Conservation (phyloP, 2,329 filamentous ascomycete species). For the Ascomycota sp. region DNA sequence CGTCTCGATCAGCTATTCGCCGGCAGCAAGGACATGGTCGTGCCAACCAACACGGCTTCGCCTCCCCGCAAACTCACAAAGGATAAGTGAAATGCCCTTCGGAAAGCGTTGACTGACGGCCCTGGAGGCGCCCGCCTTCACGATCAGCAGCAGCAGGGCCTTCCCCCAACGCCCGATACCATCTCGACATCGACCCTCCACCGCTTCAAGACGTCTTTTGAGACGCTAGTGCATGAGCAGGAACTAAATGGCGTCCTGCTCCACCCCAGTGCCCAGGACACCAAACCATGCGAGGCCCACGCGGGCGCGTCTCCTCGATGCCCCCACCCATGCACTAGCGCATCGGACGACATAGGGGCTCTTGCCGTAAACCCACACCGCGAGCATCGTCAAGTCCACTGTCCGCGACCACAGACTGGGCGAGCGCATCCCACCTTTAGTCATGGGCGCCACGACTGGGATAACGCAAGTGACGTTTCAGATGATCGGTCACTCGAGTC, state of each 20-base stretch:
- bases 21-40: conserved; percentile 5
- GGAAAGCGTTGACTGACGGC: conserved; percentile 27
- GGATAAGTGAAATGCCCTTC: conserved; percentile 26
- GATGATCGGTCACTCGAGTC: conserved; percentile 22
- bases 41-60: conserved; percentile 5
- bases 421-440: conserved; percentile 21
- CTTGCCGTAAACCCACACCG: too few relatives aligned
- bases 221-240: conserved; percentile 19
- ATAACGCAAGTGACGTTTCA: conserved; percentile 21
- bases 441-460: conserved; percentile 20
- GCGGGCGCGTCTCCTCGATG: neutral
- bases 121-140: conserved; percentile 18
- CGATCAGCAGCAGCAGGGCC: conserved; percentile 19
- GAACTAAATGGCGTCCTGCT: conserved; percentile 9
- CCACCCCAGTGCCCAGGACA: conserved; percentile 8
- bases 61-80: conserved; percentile 5
- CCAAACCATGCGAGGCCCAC: conserved; percentile 2
- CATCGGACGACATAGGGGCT: too few relatives aligned
- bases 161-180: conserved; percentile 40
- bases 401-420: too few relatives aligned
- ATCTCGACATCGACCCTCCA: conserved; percentile 34
- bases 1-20: conserved; percentile 14
- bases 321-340: too few relatives aligned
- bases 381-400: too few relatives aligned
- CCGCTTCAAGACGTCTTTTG: conserved; percentile 28